These are phyloP conservation scores for Kwoniella newhampshirensis DNA, from an alignment of 768 basidiomycete genomes.

Conservation along the genomic window DNA sequence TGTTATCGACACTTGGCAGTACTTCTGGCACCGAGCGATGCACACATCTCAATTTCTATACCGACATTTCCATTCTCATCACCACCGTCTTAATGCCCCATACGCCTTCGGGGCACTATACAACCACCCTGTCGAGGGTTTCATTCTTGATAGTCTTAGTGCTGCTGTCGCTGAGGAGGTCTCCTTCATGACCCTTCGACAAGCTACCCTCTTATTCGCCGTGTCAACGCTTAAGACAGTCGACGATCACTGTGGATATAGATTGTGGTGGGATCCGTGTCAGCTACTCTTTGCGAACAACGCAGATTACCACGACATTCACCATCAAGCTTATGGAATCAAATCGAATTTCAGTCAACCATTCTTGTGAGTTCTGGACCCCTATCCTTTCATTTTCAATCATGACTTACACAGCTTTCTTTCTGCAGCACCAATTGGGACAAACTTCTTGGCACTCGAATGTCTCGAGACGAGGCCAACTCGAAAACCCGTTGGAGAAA, in stretches of 20 bases:
- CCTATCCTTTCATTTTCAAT: background rate
- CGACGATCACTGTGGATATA: constrained; percentile 92
- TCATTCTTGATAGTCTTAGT: constrained; percentile 81
- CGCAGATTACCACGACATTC: constrained; percentile 96
- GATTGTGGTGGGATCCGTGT: constrained; percentile 83
- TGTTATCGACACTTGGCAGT: constrained; percentile 96
- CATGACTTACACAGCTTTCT: constrained; percentile 4
- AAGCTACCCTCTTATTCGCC: constrained; percentile 77
- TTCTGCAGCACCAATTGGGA: constrained; percentile 75
- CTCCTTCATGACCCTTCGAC: constrained; percentile 71
- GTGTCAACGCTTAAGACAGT: constrained; percentile 88
- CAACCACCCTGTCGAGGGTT: constrained; percentile 94
- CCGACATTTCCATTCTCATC: constrained; percentile 85
- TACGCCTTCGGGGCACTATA: constrained; percentile 96
- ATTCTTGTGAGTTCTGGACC: constrained; percentile 63
- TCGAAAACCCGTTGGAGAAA: constrained; percentile 31
- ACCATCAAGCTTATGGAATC: constrained; percentile 89
- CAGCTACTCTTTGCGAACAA: constrained; percentile 84
- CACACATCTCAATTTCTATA: constrained; percentile 89
- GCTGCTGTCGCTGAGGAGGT: constrained; percentile 71
- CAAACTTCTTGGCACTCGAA: constrained; percentile 71
- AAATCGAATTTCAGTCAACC: constrained; percentile 95
- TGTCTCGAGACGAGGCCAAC: constrained; percentile 52
- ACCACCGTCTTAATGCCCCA: constrained; percentile 93
- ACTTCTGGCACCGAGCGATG: constrained; percentile 89